These are phyloP conservation scores for Glebionis coronaria DNA, from an alignment of 129 eudicot genomes.

Conservation along the genomic window DNA sequence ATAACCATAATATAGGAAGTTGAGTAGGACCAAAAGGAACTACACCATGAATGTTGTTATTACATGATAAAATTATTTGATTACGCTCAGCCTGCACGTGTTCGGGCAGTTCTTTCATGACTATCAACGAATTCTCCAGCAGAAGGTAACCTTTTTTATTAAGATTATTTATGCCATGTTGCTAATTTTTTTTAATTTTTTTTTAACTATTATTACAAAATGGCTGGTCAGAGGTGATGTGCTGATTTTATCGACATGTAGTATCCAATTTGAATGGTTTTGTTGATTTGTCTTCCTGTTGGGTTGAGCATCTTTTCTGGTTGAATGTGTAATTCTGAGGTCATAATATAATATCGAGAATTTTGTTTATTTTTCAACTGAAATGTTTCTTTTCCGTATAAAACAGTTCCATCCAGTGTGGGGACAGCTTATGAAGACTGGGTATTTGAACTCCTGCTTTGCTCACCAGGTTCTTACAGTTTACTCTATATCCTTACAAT, in stretches of 20 bases:
- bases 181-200: background rate
- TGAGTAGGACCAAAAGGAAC: no score
- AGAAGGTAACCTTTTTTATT: slow-evolving; percentile 46
- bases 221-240: background rate
- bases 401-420: slow-evolving; percentile 84
- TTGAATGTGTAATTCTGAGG: no score
- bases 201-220: background rate
- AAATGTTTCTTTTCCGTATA: background rate
- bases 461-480: slow-evolving; percentile 78
- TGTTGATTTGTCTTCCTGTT: no score
- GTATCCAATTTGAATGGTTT: background rate
- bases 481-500: background rate
- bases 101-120: slow-evolving; percentile 69
- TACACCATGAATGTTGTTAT: no score
- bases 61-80: no score
- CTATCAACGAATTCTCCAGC: slow-evolving; percentile 63
- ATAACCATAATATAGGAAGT: no score
- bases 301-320: no score
- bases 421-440: slow-evolving; percentile 99
- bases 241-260: background rate
- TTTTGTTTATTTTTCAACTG: background rate
- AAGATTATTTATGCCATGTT: background rate
- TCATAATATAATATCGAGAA: background rate
- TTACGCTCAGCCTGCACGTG: slow-evolving; percentile 40
- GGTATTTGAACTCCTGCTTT: slow-evolving; percentile 90